phyloP scores from a whole-genome alignment of 192 early-diverging fungal species.

The Podochytrium sp. region DNA sequence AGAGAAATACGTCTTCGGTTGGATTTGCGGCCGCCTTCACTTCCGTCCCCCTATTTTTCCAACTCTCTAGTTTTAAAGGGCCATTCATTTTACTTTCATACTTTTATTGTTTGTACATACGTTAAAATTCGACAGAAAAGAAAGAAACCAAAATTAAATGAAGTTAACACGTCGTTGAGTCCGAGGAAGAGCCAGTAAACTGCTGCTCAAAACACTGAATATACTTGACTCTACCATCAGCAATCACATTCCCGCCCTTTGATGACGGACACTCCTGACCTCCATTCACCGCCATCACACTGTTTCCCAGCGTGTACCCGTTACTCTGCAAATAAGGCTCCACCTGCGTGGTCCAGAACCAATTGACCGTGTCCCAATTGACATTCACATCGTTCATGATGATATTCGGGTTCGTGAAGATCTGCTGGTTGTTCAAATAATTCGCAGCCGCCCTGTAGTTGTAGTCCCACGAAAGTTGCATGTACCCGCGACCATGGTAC shows the following conservation, averaged over 20 bases:
- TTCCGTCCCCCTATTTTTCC: too few species aligned
- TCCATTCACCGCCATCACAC: constrained; percentile 17
- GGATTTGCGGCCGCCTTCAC: too few species aligned
- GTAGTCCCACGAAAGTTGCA: constrained; percentile 7
- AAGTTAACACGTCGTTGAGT: not conserved
- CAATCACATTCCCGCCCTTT: not conserved
- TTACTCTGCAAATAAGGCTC: not conserved
- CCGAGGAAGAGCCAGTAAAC: not conserved
- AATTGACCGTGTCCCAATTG: not conserved
- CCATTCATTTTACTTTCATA: not conserved
- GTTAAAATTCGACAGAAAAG: not conserved
- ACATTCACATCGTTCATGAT: not conserved
- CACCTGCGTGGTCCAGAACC: constrained; percentile 10
- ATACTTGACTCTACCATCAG: not conserved
- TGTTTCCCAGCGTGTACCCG: constrained; percentile 13
- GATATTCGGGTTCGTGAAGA: constrained; percentile 1
- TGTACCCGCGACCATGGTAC: constrained; percentile 27
- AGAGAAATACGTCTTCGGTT: too few species aligned
- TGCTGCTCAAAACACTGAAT: constrained; percentile 10
- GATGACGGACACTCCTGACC: not conserved
- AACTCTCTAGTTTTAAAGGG: too few species aligned
- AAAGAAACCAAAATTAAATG: not conserved
- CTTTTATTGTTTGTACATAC: not conserved
- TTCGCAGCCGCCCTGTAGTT: constrained; percentile 5
- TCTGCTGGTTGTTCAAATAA: not conserved